Base-by-base conservation (phyloP, 164 flowering plant species). In the Annona cherimola region DNA sequence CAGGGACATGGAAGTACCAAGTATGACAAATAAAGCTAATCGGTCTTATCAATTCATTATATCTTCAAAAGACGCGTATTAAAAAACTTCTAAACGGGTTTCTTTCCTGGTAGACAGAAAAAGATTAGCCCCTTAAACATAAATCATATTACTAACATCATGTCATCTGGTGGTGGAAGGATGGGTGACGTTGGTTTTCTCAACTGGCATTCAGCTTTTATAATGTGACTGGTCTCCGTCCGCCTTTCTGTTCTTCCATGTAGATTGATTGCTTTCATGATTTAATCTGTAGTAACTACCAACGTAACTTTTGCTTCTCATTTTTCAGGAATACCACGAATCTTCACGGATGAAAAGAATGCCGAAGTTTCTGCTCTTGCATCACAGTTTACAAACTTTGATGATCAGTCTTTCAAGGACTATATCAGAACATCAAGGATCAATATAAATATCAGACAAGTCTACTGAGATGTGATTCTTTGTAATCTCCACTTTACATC, bases 361-460 rank as follows among this genome's bases (percentile, higher is more conserved):
- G 90, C 94, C 12, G 93, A 91, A 79, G 86, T 87, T 69, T 50
- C 79, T 8, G 71, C 74, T 69, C 84, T 93, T 75, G 87, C 83
- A 40, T 45, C 44, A 55, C 82, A 79, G 19, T 82, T 91, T 67
- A 79, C 87, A 18, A 46, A 69, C 35, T 84, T 81, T 76, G 85
- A 83, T 45, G 94, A 88, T 72, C 18, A 20, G 9, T 77, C 71
- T 82, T 87, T 83, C 77, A 71, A 80, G 82, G 90, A 93, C 50
- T 95, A 95, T 77, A 87, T 90, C 69, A 76, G 85, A 78, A 85
- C 83, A 68, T 95, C 99, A 46, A 95, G 99, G 80, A 90, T 93
- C 82, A 95, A 95, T 79, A 87, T 93, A 71, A 95, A 91, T 74
- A 89, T 95, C 76, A 88, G 97, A 86, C 97, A 92, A 87, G 98